These are phyloP conservation scores for Zymoseptoria pseudotritici DNA, from an alignment of 2,329 filamentous ascomycete species.

Conservation along the genomic window DNA sequence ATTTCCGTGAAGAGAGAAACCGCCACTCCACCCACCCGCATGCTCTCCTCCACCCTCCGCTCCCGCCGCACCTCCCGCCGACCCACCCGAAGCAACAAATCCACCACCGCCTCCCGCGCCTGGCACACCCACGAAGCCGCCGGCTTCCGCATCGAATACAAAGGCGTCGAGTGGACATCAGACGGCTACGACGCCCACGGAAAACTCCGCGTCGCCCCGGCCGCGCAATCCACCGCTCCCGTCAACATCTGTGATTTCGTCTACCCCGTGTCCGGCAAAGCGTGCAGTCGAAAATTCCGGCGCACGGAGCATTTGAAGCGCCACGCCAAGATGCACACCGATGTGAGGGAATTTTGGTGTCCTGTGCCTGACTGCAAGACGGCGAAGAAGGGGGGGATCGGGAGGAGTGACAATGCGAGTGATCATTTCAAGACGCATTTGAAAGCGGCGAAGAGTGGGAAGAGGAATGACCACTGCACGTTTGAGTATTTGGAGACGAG, in stretches of 20 bases:
- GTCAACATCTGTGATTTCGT: conserved; percentile 12
- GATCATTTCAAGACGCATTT: conserved; percentile 30
- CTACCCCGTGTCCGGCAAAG: conserved; percentile 4
- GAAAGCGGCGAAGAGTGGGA: conserved; percentile 11
- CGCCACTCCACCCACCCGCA: not conserved
- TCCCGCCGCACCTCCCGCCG: conserved; percentile 4
- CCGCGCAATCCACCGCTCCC: conserved; percentile 9
- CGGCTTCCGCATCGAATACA: conserved; percentile 6
- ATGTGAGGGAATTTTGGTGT: conserved; percentile 17
- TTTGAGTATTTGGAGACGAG: conserved; percentile 4
- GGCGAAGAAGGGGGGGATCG: conserved; percentile 8
- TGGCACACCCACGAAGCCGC: conserved; percentile 4
- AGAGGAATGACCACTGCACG: conserved; percentile 19
- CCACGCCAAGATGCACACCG: conserved; percentile 19
- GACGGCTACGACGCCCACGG: not conserved
- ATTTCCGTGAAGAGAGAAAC: conserved; percentile 15
- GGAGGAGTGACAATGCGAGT: conserved; percentile 24
- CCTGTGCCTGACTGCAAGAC: conserved; percentile 17
- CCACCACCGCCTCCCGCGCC: conserved; percentile 2
- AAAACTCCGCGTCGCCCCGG: not conserved
- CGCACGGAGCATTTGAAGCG: conserved; percentile 29
- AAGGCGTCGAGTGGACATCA: conserved; percentile 5
- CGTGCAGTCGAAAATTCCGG: conserved; percentile 20
- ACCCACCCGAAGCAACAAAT: conserved; percentile 6
- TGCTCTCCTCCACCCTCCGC: not conserved